phyloP scores from a whole-genome alignment of 108 stramenopile species.

The Nannochloropsis salina region DNA sequence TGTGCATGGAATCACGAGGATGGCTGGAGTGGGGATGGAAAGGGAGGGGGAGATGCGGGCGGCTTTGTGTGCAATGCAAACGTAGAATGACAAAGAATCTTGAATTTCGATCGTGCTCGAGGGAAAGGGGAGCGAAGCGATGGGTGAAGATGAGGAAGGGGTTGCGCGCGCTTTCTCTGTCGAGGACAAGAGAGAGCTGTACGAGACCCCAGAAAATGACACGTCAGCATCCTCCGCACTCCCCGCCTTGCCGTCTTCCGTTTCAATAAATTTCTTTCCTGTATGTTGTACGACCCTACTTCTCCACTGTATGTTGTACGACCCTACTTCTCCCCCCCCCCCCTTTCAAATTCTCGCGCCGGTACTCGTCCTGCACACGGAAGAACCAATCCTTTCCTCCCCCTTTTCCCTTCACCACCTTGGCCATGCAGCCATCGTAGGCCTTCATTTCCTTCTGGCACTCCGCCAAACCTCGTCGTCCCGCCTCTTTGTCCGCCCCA shows the following conservation, averaged over 20 bases:
- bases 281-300: not conserved
- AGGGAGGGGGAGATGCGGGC: not conserved
- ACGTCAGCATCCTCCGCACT: no score
- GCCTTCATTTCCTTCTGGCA: constrained; percentile 11
- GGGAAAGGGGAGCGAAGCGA: no score
- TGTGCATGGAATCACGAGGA: not conserved
- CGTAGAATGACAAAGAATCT: no score
- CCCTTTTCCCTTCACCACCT: constrained; percentile 8
- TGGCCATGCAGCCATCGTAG: not conserved
- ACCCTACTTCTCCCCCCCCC: not conserved
- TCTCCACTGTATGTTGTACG: no score
- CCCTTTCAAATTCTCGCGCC: not conserved
- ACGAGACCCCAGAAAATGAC: no score
- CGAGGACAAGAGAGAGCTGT: no score
- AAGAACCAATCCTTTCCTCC: not conserved
- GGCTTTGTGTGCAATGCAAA: no score
- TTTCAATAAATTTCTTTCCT: not conserved
- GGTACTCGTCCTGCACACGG: not conserved
- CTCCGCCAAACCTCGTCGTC: not conserved
- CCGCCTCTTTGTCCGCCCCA: not conserved
- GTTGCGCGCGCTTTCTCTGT: no score
- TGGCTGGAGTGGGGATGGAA: not conserved
- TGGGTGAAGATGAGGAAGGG: no score
- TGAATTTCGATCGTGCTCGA: no score
- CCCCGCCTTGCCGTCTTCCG: not conserved